Evolutionary conservation across 2,329 filamentous ascomycete genomes (phyloP).

Genomic region (Aspergillus caelatus): DNA sequence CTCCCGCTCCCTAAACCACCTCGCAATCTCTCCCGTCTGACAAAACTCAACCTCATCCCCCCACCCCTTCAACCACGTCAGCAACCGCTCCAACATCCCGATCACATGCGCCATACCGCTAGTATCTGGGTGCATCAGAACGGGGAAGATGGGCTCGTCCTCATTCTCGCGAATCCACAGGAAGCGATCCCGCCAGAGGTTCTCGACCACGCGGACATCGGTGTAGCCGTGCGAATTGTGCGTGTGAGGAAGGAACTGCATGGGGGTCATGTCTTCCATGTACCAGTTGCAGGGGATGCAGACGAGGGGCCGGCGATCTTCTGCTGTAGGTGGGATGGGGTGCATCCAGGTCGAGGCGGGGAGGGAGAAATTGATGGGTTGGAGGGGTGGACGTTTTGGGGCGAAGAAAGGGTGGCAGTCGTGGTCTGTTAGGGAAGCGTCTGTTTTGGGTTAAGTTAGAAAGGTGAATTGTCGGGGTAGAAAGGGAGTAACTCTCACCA

Average conservation of each 20-base stretch:
- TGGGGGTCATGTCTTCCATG: slow-evolving; percentile 51
- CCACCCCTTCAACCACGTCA: slow-evolving; percentile 53
- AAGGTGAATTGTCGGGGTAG: not conserved
- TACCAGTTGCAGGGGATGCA: slow-evolving; percentile 51
- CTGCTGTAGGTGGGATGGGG: slow-evolving; percentile 33
- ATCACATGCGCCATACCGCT: slow-evolving; percentile 65
- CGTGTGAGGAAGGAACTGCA: slow-evolving; percentile 48
- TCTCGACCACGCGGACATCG: slow-evolving; percentile 58
- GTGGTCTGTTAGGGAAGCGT: slow-evolving; percentile 47
- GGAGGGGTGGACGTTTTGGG: slow-evolving; percentile 37
- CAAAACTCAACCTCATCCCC: slow-evolving; percentile 36
- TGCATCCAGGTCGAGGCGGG: slow-evolving; percentile 50
- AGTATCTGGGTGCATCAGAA: slow-evolving; percentile 61
- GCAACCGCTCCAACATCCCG: slow-evolving; percentile 58
- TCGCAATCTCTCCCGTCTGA: slow-evolving; percentile 34
- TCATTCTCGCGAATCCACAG: slow-evolving; percentile 56
- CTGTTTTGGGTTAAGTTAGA: slow-evolving; percentile 19
- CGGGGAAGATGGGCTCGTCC: slow-evolving; percentile 50
- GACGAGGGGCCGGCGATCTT: slow-evolving; percentile 36
- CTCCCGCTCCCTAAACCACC: slow-evolving; percentile 30
- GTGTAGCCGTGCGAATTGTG: slow-evolving; percentile 62
- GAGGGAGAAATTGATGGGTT: slow-evolving; percentile 46
- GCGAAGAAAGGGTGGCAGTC: slow-evolving; percentile 48
- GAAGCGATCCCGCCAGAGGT: slow-evolving; percentile 64
- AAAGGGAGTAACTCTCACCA: slow-evolving; percentile 24